Evolutionary conservation across 768 basidiomycete species (phyloP), one percentile per base, ranked within the genome.

Genomic region (Amanita rubescens): DNA sequence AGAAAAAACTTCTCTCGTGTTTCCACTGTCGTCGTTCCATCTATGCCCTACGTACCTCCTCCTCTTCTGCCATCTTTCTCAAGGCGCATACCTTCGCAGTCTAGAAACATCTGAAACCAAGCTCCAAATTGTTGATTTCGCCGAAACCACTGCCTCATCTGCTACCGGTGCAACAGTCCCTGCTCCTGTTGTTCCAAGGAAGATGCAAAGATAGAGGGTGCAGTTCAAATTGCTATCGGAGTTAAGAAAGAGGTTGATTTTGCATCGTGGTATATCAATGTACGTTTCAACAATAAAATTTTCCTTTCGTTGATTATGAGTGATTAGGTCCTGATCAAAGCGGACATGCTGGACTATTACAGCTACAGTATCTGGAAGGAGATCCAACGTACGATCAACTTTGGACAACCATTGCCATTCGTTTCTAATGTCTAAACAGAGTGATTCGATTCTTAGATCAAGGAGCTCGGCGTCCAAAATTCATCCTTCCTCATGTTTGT

Each of bases 401-500:
- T n/a, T n/a, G n/a, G 2, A 2, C 37, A 12, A 47, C 15, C 19
- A n/a, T 12, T 20, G 20, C 49, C 39, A 35, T 14, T 9, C 19
- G 25, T 12, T 51, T 35, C 17, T 41, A 33, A 48, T 19, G 38
- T 58, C 27, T 51, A 46, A n/a, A 9, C 63, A 94, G 90, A 79
- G 52, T 99, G 94, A 93, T 98, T 98, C 75, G 89, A 99, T 68
- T 69, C 71, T 35, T 75, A 85, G 62, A 99, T 98, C 76, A 94
- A 90, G 71, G 88, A 88, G 59, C 79, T 97, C 65, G 96, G 87
- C 43, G 95, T 98, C 15, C 90, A 96, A 67, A 97, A 98, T 67
- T 85, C 92, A 3, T 99, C 96, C 66, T 99, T 99, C 80, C 96
- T 96, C 3, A 97, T 99, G 92, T 98, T 98, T 62, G 89, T 99